Evolutionary conservation across 1,139 yeast species (phyloP).

Genomic region (Torulaspora pretoriensis): DNA sequence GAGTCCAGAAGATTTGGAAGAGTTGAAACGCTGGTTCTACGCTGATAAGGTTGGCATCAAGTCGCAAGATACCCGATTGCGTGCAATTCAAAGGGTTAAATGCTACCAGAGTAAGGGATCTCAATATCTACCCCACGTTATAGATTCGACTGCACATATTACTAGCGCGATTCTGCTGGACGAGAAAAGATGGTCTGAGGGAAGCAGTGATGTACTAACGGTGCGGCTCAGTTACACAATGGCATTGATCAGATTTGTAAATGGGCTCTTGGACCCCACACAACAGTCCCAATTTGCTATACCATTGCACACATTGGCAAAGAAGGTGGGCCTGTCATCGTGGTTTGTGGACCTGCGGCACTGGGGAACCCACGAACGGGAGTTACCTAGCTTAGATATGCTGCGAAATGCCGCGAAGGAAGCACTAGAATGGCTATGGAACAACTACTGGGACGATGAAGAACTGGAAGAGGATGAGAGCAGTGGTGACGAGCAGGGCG

Average conservation of each 20-base stretch:
- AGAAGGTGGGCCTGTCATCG: constrained; percentile 63
- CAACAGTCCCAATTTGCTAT: constrained; percentile 78
- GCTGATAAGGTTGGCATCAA: constrained; percentile 29
- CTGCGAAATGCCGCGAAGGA: constrained; percentile 53
- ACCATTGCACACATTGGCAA: constrained; percentile 74
- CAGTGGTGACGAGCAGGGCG: constrained; percentile 29
- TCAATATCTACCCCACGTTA: constrained; percentile 65
- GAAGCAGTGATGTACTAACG: constrained; percentile 13
- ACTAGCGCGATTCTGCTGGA: constrained; percentile 52
- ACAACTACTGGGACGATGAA: constrained; percentile 63
- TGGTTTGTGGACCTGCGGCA: constrained; percentile 89
- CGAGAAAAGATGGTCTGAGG: constrained; percentile 32
- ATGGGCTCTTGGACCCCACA: constrained; percentile 82
- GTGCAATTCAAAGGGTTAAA: constrained; percentile 59
- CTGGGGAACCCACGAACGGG: constrained; percentile 80
- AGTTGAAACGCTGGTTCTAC: constrained; percentile 58
- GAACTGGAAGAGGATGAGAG: constrained; percentile 30
- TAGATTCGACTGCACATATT: constrained; percentile 66
- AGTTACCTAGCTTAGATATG: constrained; percentile 64
- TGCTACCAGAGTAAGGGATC: constrained; percentile 60
- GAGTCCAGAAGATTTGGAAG: constrained; percentile 46
- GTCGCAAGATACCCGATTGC: constrained; percentile 32
- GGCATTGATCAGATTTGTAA: constrained; percentile 83
- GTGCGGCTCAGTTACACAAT: constrained; percentile 42
- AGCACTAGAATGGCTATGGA: constrained; percentile 74